Base-by-base conservation (phyloP, 2,329 filamentous ascomycete genomes). In the Talaromyces sp. region DNA sequence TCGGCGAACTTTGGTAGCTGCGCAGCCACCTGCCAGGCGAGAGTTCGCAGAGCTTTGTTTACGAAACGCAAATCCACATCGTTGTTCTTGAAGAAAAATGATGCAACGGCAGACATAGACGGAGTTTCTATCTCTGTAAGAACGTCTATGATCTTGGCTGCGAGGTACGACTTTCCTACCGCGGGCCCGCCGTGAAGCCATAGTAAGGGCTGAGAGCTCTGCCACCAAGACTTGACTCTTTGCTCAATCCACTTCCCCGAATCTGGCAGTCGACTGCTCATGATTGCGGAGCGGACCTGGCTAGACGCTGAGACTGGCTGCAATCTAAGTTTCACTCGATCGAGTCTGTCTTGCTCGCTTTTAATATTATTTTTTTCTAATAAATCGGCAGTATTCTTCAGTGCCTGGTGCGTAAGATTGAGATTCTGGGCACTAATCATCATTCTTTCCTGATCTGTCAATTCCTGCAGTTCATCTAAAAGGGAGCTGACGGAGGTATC, bases 161-260 rank as follows among this genome's bases (percentile, higher is more conserved):
- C 43, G 2, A 47, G 19, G 43, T 47, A 47, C 11, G 60, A 66
- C 50, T 66, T 33, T 54, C 58, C 52, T 56, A 47, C 43, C 5
- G 43, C 43, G 22, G 43, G 43, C 7, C 43, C 43, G 11, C 43
- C 43, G 19, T 47, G 43, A 22, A 47, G 43, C 43, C 43, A 47
- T 8, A 47, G 19, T 47, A 47, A 11, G 19, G 43, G 43, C 7
- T 47, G 43, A 47, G 43, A 47, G 22, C n/a, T 47, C 19, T 19
- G 3, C 43, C 43, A 47, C 43, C 43, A 47, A 47, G 43, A 47
- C 19, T 47, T 22, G 19, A 47, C 22, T 47, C 43, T 47, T 3
- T 47, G 8, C 9, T 47, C 19, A 47, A 47, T 13, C 43, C 43
- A 47, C n/a, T 2, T 47, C 43, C 43, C 19, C 3, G 43, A 47